phyloP scores from a whole-genome alignment of 495 filamentous ascomycete genomes.

The Annulohypoxylon stygium region DNA sequence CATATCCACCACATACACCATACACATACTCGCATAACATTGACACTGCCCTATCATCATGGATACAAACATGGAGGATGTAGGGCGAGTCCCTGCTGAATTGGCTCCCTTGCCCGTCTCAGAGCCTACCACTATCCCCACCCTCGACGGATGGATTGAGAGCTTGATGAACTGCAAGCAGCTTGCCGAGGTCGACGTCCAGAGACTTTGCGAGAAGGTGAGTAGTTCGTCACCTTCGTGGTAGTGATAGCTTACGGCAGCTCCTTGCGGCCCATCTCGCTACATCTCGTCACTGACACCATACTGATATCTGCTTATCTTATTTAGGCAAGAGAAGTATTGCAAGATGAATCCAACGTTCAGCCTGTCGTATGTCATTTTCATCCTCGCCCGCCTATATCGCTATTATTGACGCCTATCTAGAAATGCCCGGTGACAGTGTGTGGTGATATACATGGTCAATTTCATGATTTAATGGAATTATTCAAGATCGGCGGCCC shows the following conservation, averaged over 20 bases:
- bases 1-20: not conserved
- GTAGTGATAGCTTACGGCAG: conserved; percentile 17
- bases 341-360: conserved; percentile 97
- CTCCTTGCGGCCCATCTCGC: not conserved
- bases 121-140: conserved; percentile 90
- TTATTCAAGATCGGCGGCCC: conserved; percentile 93
- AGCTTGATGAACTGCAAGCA: conserved; percentile 99
- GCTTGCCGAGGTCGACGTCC: conserved; percentile 92
- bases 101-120: conserved; percentile 76
- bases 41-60: conserved; percentile 61
- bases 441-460: conserved; percentile 93
- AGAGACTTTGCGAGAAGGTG: conserved; percentile 97
- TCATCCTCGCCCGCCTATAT: not conserved
- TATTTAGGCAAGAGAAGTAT: conserved; percentile 88
- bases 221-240: conserved; percentile 51
- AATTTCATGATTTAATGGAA: conserved; percentile 96
- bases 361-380: conserved; percentile 89
- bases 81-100: conserved; percentile 87
- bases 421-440: conserved; percentile 96
- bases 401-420: conserved; percentile 46
- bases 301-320: conserved; percentile 25
- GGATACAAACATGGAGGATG: conserved; percentile 99
- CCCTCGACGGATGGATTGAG: conserved; percentile 98
- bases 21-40: no score
- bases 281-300: conserved; percentile 34